Percentiles rank a stretch among this genome's conserved stretches.
Conservation (phyloP, 768 basidiomycete genomes). For the Aureoboletus auriporus region DNA sequence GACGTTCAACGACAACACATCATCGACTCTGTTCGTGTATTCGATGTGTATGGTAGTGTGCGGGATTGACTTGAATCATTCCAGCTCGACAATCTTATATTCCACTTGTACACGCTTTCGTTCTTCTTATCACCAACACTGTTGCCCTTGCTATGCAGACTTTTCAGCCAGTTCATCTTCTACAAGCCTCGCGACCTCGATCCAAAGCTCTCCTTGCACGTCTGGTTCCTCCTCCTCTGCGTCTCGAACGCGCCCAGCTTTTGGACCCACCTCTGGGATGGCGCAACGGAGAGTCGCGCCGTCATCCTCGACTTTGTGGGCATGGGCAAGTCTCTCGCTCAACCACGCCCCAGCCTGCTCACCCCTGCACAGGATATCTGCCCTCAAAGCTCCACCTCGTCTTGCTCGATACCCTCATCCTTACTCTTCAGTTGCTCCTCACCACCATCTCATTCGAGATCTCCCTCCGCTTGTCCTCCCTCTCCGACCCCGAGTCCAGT, state of each 20-base stretch:
- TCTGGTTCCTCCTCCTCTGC: slow-evolving; percentile 59
- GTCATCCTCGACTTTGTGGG: slow-evolving; percentile 79
- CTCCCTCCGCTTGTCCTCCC: slow-evolving; percentile 37
- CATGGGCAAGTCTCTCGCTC: slow-evolving; percentile 47
- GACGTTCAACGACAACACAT: slow-evolving; percentile 70
- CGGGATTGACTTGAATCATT: slow-evolving; percentile 4
- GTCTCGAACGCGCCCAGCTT: slow-evolving; percentile 56
- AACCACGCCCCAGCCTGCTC: slow-evolving; percentile 4
- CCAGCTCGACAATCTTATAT: slow-evolving; percentile 67
- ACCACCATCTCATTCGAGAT: slow-evolving; percentile 66
- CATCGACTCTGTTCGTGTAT: slow-evolving; percentile 54
- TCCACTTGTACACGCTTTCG: slow-evolving; percentile 70
- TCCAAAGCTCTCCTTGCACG: slow-evolving; percentile 58
- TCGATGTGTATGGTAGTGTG: slow-evolving; percentile 4
- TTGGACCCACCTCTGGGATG: slow-evolving; percentile 56
- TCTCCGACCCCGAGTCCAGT: slow-evolving; percentile 39
- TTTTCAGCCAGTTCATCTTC: slow-evolving; percentile 61
- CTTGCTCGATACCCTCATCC: slow-evolving; percentile 62
- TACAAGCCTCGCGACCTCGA: slow-evolving; percentile 66
- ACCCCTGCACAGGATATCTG: slow-evolving; percentile 39
- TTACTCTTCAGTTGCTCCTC: slow-evolving; percentile 63
- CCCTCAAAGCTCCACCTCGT: slow-evolving; percentile 69
- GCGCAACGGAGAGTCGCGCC: slow-evolving; percentile 52
- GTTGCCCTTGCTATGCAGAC: slow-evolving; percentile 36
- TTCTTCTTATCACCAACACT: slow-evolving; percentile 74